Percentiles rank a stretch among this genome's conserved stretches.
Evolutionary conservation across 1,284 basidiomycete species (phyloP).

Genomic region (Fomitopsis betulina): DNA sequence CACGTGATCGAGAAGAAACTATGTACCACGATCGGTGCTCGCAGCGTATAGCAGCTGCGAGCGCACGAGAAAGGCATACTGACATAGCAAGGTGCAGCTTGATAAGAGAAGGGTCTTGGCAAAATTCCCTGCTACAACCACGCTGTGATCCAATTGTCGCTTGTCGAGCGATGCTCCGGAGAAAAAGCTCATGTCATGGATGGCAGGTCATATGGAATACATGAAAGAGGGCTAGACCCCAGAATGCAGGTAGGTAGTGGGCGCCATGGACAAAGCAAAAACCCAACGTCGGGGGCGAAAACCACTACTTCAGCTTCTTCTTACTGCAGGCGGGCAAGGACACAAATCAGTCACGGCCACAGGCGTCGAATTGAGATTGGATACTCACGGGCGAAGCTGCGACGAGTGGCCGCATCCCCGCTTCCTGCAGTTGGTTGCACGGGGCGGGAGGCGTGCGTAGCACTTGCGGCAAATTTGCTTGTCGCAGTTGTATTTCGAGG

Average conservation of each 20-base stretch:
- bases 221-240: conserved; percentile 7
- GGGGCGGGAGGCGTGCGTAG: conserved; percentile 98
- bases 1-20: not conserved
- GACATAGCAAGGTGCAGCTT: no score
- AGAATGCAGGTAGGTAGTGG: conserved; percentile 2
- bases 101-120: no score
- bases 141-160: no score
- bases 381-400: conserved; percentile 88
- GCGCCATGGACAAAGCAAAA: conserved; percentile 10
- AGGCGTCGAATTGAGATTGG: not conserved
- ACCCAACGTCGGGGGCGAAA: conserved; percentile 13
- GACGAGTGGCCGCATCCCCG: conserved; percentile 88
- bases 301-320: conserved; percentile 94
- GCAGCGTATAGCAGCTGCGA: no score
- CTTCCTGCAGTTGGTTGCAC: conserved; percentile 99
- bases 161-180: not conserved
- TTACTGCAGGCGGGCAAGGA: conserved; percentile 44
- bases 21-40: no score
- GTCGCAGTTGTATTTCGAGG: conserved; percentile 96
- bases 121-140: no score
- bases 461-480: conserved; percentile 99
- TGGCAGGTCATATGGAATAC: conserved; percentile 13
- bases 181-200: conserved; percentile 1
- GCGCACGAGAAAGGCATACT: no score
- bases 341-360: conserved; percentile 2